These are phyloP conservation scores for Scheffersomyces lignicola DNA, from an alignment of 1,139 yeast species.

Conservation along the genomic window DNA sequence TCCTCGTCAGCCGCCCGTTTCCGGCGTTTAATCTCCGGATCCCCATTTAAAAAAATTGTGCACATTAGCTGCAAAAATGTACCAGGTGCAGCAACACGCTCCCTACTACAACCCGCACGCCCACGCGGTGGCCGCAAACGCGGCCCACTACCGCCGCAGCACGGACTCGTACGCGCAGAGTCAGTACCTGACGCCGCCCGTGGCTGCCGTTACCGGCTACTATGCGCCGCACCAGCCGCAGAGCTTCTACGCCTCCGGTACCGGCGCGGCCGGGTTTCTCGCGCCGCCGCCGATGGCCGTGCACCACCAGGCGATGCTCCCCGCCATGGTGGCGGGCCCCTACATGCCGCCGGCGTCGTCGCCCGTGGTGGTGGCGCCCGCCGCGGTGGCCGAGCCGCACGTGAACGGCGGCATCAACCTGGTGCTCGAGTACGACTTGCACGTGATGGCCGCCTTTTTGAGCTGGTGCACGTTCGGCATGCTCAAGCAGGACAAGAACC, in stretches of 20 bases:
- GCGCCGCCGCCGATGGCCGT: too few relatives aligned
- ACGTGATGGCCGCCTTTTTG: slow-evolving; percentile 74
- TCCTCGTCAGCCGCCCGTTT: slow-evolving; percentile 23
- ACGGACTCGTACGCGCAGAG: slow-evolving; percentile 8
- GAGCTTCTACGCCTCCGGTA: too few relatives aligned
- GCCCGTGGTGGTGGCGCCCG: slow-evolving; percentile 7
- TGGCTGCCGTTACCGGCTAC: neutral
- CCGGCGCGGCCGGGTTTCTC: too few relatives aligned
- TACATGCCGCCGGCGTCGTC: slow-evolving; percentile 6
- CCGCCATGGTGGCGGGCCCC: too few relatives aligned
- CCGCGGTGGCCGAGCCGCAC: slow-evolving; percentile 11
- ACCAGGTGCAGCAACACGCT: slow-evolving; percentile 7
- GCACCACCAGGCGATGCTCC: too few relatives aligned
- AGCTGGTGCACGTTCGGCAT: slow-evolving; percentile 66
- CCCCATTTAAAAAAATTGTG: neutral
- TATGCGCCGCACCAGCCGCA: slow-evolving; percentile 1
- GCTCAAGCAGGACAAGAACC: slow-evolving; percentile 49
- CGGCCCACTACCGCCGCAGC: slow-evolving; percentile 12
- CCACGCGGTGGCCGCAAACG: slow-evolving; percentile 11
- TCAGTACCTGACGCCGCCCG: slow-evolving; percentile 13
- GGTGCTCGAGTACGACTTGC: slow-evolving; percentile 75
- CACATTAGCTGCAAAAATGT: neutral
- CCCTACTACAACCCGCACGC: slow-evolving; percentile 18
- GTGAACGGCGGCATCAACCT: slow-evolving; percentile 75
- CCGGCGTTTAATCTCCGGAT: slow-evolving; percentile 2